Base-by-base conservation (phyloP, 148 eudicot species). In the Persicaria tinctoria region DNA sequence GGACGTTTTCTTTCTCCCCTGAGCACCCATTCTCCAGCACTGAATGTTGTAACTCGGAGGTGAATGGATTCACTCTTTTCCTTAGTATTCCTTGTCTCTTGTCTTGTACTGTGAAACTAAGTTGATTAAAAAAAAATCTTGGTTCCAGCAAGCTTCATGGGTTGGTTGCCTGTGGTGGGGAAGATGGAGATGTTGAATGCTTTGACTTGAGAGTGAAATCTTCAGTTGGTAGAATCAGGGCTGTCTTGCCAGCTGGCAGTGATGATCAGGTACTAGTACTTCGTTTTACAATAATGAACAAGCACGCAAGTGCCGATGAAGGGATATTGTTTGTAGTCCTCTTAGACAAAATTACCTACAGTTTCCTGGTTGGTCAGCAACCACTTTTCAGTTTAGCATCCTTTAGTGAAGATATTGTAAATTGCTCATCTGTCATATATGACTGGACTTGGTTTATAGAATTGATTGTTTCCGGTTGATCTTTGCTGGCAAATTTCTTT, bases 121-220 rank as follows among this genome's bases (percentile, higher is more conserved):
- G 68, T 27, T 62, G 68, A 23, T 27, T 20, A 20, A 23, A 32
- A 20, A 32, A 62, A 13, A 71, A 45, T 20, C 72, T 73, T 16
- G 16, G 60, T 78, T 83, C 60, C 87, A 95, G 98, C 85, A 92
- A 87, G 81, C 76, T 85, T 77, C 98, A 95, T 62, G 97, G 96
- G 48, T 84, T 92, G 83, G 92, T 95, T 76, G 98, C 98, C 79
- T 84, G 92, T 84, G 98, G 98, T 76, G 98, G 98, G 46, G 97
- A 95, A 75, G 98, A 95, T 76, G 98, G 98, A 41, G 90, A 91
- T 70, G 88, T 95, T 47, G 98, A 95, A 87, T 95, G 97, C 85
- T 95, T 95, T 89, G 98, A 95, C 81, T 83, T 84, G 90, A 89
- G 98, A 81, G 23, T 20, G 23, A 20, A 20, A 20, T 20, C 23